Evolutionary conservation across 495 filamentous ascomycete genomes (phyloP).

Genomic region (Chaetomium tenue): DNA sequence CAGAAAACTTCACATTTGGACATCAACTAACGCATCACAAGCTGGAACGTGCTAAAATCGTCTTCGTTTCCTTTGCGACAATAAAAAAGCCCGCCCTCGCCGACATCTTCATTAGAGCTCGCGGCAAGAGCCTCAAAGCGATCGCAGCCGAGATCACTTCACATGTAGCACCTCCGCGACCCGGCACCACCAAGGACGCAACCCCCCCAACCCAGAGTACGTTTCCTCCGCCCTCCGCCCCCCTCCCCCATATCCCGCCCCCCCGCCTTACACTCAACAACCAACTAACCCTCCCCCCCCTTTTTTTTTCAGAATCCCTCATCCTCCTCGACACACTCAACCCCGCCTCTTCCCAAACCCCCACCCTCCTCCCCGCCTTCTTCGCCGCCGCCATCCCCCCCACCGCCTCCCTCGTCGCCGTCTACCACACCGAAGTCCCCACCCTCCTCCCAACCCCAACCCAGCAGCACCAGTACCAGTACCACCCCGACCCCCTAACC

Average conservation of each 20-base stretch:
- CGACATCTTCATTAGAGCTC: constrained; percentile 63
- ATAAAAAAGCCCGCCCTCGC: constrained; percentile 53
- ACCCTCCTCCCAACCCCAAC: constrained; percentile 41
- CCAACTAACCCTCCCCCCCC: constrained; percentile 34
- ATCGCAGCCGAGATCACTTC: constrained; percentile 58
- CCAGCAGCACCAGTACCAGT: constrained; percentile 58
- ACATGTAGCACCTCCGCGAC: constrained; percentile 43
- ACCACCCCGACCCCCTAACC: constrained; percentile 69
- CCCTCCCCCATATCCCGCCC: constrained; percentile 11
- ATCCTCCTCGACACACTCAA: constrained; percentile 65
- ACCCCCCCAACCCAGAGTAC: constrained; percentile 36
- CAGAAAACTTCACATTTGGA: neutral
- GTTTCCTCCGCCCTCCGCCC: constrained; percentile 39
- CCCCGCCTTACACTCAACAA: constrained; percentile 1
- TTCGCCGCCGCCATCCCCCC: constrained; percentile 56
- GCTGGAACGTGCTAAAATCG: constrained; percentile 55
- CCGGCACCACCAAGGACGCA: constrained; percentile 34
- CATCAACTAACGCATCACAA: constrained; percentile 25
- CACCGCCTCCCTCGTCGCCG: constrained; percentile 38
- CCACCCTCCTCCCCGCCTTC: constrained; percentile 51
- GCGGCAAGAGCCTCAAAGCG: constrained; percentile 53
- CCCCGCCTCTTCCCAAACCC: constrained; percentile 41
- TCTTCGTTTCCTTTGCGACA: constrained; percentile 79
- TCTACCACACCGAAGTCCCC: too few species aligned
- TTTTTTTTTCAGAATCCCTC: constrained; percentile 48